Evolutionary conservation across 2,329 filamentous ascomycete species (phyloP), one percentile per base, ranked within the genome.

Genomic region (Talaromyces sp.): DNA sequence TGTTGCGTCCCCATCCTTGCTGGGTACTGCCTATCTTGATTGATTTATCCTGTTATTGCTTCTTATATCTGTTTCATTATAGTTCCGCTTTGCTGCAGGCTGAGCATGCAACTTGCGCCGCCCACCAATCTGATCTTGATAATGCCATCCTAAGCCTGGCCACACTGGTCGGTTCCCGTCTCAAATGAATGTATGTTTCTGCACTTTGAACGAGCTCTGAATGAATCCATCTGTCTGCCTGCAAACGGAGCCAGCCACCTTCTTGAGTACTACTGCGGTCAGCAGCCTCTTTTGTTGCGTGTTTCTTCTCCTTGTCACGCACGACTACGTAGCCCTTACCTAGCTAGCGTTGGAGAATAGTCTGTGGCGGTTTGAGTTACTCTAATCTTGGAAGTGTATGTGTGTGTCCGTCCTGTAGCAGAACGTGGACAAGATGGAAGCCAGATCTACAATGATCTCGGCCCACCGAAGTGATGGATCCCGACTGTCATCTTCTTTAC

Each of bases 361-460:
- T 16, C 39, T 40, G 57, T 59, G 57, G 57, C 57, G 44, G n/a
- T 40, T 37, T 21, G n/a, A 55, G 37, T 52, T 44, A 50, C 37
- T 54, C 25, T 18, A 57, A 28, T 25, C 44, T 28, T 7, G 35
- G 23, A 16, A 14, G 48, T 18, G 58, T 46, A n/a, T n/a, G 37
- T 37, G 16, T 42, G 48, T 56, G 39, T 37, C 39, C 55, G 16
- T 54, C 42, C 50, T 59, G 58, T 57, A 61, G 40, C 57, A 63
- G 60, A 46, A 63, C 60, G 58, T 63, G 63, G 65, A 61, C 63
- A 61, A 65, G 60, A 78, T 78, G 76, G 72, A 76, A 66, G 65
- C 68, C 67, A 69, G 68, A 42, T 69, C 73, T 60, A 69, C 74
- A 65, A 68, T 67, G 60, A 52, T 68, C 46, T 65, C 69, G 65